phyloP scores from a whole-genome alignment of 306 rosid species.

The Fagus sylvatica region DNA sequence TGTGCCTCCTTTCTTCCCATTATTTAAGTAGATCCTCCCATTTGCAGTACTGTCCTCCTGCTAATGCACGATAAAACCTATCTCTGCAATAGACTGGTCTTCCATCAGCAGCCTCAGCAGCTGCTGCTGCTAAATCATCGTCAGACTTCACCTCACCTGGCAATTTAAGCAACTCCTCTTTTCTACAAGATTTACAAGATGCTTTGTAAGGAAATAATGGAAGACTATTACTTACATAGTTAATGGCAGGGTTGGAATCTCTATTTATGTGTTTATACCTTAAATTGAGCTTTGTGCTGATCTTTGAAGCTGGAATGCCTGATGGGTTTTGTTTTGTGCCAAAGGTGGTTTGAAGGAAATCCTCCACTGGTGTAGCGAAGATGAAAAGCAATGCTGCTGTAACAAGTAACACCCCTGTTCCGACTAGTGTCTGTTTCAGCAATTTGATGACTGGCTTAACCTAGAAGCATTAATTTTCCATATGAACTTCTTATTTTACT shows the following conservation, averaged over 20 bases:
- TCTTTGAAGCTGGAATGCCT: slow-evolving; percentile 45
- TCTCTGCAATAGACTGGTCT: slow-evolving; percentile 98
- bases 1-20: slow-evolving; percentile 19
- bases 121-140: slow-evolving; percentile 95
- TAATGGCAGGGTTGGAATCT: slow-evolving; percentile 2
- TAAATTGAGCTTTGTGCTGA: slow-evolving; percentile 56
- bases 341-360: slow-evolving; percentile 53
- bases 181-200: slow-evolving; percentile 47
- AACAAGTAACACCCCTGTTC: slow-evolving; percentile 88
- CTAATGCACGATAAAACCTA: slow-evolving; percentile 89
- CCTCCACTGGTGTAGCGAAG: slow-evolving; percentile 86
- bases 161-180: slow-evolving; percentile 86
- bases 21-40: slow-evolving; percentile 87
- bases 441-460: slow-evolving; percentile 86
- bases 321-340: slow-evolving; percentile 43
- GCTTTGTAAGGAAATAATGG: slow-evolving; percentile 9
- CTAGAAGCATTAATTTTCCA: slow-evolving; percentile 45
- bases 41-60: slow-evolving; percentile 98
- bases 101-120: slow-evolving; percentile 98
- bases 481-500: slow-evolving; percentile 1
- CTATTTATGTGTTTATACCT: slow-evolving; percentile 47
- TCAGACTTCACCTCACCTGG: slow-evolving; percentile 74
- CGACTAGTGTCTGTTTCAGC: slow-evolving; percentile 93
- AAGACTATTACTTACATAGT: slow-evolving; percentile 4
- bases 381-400: slow-evolving; percentile 73